Evolutionary conservation across 306 rosid genomes (phyloP), one percentile per base, ranked within the genome.

Genomic region (Carpinus viminea): DNA sequence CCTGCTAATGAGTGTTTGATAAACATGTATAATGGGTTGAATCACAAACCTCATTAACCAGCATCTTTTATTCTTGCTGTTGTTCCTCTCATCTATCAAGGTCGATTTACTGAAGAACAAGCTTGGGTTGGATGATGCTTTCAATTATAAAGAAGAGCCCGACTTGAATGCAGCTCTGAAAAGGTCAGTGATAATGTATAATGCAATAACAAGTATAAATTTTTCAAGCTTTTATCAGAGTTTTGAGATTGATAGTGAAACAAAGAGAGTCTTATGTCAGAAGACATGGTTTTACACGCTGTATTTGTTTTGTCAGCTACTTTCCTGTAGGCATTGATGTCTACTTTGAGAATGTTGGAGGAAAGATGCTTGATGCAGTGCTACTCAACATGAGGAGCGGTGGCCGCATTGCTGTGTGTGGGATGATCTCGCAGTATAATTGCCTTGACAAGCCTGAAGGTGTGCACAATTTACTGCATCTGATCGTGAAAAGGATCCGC

Each of bases 341-440:
- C 2, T 81, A 74, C 77, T 80, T 31, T 52, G 78, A 78, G 20
- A 72, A 82, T 70, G 85, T 81, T 59, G 85, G 87, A 45, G 87
- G 87, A 7, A 77, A 70, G 55, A 84, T 70, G 72, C 78, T 80
- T 3, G 85, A 84, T 74, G 83, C 87, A 16, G 87, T 81, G 70
- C 77, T 81, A 9, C 60, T 36, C 2, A 84, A 84, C 68, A 84
- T 81, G 83, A 84, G 60, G 43, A 6, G 8, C 6, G n/a, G 43
- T 8, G 85, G 80, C 18, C 65, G 78, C 36, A 84, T 81, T 4
- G 77, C 87, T 16, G 69, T n/a, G 17, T 81, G 87, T 46, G 87
- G 85, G 59, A 84, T 84, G 87, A 84, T 84, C 56, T 77, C 87
- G 3, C 85, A 80, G 72, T 77, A 84, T 85, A 81, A 84, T 47